Conservation (phyloP, 768 basidiomycete species). For the Rhizopogon salebrosus region DNA sequence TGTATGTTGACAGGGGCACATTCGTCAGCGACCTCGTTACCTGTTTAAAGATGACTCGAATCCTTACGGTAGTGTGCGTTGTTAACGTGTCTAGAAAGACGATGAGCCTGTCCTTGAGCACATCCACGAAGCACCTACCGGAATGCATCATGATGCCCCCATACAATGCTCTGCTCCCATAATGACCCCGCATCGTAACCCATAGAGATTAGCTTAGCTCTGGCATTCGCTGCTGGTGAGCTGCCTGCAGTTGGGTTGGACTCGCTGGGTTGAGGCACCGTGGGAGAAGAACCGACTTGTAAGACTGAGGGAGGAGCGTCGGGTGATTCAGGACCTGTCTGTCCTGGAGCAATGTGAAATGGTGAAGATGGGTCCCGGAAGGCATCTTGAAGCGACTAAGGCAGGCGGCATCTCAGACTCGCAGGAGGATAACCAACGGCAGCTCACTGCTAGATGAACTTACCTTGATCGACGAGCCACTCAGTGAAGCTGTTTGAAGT, state of each 20-base stretch:
- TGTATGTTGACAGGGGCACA: constrained; percentile 18
- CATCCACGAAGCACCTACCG: constrained; percentile 41
- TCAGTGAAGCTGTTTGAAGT: constrained; percentile 6
- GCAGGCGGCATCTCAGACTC: not conserved
- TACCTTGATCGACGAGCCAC: constrained; percentile 25
- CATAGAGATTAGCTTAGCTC: constrained; percentile 33
- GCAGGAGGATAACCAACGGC: not conserved
- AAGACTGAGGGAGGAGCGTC: constrained; percentile 31
- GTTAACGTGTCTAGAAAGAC: constrained; percentile 59
- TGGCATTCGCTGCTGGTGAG: constrained; percentile 33
- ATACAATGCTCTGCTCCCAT: constrained; percentile 72
- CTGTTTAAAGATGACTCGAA: not conserved
- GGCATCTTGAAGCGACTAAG: constrained; percentile 55
- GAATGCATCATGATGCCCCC: constrained; percentile 79
- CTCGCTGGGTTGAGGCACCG: not conserved
- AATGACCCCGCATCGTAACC: constrained; percentile 65
- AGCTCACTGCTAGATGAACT: not conserved
- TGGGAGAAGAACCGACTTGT: not conserved
- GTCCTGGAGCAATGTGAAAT: constrained; percentile 58
- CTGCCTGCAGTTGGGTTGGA: not conserved
- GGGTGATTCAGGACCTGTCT: constrained; percentile 54
- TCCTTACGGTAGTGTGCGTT: constrained; percentile 65
- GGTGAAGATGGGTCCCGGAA: constrained; percentile 63
- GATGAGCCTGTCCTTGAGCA: not conserved
- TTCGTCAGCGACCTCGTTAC: not conserved